Percentiles rank a stretch among this genome's conserved stretches.
phyloP scores from a whole-genome alignment of 352 stramenopile species.

The Phytophthora crassamura region DNA sequence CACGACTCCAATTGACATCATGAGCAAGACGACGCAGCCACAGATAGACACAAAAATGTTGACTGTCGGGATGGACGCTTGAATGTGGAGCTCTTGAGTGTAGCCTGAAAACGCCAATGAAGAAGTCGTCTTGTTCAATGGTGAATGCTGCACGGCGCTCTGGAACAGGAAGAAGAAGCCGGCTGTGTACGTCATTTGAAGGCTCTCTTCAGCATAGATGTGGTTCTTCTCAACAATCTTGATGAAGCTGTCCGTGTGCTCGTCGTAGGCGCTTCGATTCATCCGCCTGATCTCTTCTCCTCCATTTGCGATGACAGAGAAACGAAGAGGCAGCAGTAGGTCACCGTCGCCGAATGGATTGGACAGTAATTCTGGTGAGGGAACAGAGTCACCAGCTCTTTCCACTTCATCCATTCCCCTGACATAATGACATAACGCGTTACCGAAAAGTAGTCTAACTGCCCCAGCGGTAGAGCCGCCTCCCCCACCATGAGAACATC shows the following conservation, averaged over 20 bases:
- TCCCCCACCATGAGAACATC: neutral
- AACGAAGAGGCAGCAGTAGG: slow-evolving; percentile 17
- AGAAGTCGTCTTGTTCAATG: neutral
- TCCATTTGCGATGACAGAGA: neutral
- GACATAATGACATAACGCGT: too few species aligned
- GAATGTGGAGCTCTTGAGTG: neutral
- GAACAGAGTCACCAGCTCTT: neutral
- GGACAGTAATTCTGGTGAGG: too few species aligned
- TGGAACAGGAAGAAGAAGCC: slow-evolving; percentile 40
- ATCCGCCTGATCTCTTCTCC: neutral
- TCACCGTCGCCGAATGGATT: neutral
- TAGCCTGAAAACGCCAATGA: slow-evolving; percentile 1
- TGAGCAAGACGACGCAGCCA: neutral
- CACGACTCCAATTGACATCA: neutral
- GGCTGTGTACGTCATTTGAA: slow-evolving; percentile 35
- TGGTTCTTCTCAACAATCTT: slow-evolving; percentile 34
- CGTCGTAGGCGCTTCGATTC: slow-evolving; percentile 4
- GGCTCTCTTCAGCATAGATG: slow-evolving; percentile 37
- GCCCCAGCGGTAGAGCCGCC: slow-evolving; percentile 1
- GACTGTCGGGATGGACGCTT: neutral
- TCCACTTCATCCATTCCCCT: slow-evolving; percentile 1
- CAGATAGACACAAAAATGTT: neutral
- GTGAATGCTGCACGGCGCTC: slow-evolving; percentile 15
- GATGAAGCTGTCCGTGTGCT: slow-evolving; percentile 9
- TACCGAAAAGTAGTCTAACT: slow-evolving; percentile 1